These are phyloP conservation scores for Trichoderma guizhouense DNA, from an alignment of 2,329 filamentous ascomycete genomes.

Conservation along the genomic window DNA sequence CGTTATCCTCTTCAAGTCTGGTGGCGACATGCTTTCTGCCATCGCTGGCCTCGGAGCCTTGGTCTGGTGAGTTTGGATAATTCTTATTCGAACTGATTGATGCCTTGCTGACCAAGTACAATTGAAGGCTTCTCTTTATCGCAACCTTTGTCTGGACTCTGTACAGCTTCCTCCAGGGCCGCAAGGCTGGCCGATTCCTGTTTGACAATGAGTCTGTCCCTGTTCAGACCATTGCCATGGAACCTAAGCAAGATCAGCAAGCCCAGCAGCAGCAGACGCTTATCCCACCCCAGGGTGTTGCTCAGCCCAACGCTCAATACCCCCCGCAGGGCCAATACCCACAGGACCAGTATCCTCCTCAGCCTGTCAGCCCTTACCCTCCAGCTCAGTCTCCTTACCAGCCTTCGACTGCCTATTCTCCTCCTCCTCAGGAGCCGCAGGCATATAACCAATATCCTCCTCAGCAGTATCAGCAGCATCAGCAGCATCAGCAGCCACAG, in stretches of 20 bases:
- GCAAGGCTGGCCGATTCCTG: conserved; percentile 37
- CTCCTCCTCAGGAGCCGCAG: conserved; percentile 25
- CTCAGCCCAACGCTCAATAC: conserved; percentile 17
- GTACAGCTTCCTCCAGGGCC: conserved; percentile 34
- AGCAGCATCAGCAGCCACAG: conserved; percentile 19
- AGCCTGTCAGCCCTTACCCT: conserved; percentile 20
- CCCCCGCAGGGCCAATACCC: conserved; percentile 24
- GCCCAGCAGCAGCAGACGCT: conserved; percentile 22
- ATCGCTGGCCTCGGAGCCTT: conserved; percentile 45
- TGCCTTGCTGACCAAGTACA: background rate
- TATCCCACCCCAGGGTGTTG: conserved; percentile 20
- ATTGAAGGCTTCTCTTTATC: conserved; percentile 38
- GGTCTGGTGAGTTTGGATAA: conserved; percentile 34
- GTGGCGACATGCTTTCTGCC: conserved; percentile 36
- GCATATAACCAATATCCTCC: conserved; percentile 25
- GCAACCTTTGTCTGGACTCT: conserved; percentile 37
- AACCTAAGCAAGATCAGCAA: conserved; percentile 31
- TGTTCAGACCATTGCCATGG: conserved; percentile 32
- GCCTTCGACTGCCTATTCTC: conserved; percentile 26
- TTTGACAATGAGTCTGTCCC: conserved; percentile 20
- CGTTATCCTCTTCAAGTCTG: conserved; percentile 36
- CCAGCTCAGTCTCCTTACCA: conserved; percentile 30
- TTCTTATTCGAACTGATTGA: too few relatives aligned
- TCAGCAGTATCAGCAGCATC: conserved; percentile 21
- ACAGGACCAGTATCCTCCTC: conserved; percentile 24